A percentile compares a stretch with the other conserved stretches of the same genome.
phyloP scores from a whole-genome alignment of 1,284 basidiomycete species.

The Pisolithus thermaeus region DNA sequence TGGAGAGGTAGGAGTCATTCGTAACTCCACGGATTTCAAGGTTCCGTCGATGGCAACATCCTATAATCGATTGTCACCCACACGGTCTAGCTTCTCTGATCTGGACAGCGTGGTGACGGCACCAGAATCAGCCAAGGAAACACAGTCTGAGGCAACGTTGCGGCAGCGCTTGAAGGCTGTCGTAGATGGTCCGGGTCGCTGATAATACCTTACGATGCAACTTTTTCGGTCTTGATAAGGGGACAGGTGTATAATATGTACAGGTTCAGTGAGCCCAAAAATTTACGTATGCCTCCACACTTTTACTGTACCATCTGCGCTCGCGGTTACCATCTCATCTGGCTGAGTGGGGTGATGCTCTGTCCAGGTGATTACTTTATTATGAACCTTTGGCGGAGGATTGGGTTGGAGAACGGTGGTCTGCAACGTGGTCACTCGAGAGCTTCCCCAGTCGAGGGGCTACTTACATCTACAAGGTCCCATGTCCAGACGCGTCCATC shows the following conservation, averaged over 20 bases:
- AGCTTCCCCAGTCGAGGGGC: neutral
- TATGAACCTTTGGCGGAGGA: slow-evolving; percentile 69
- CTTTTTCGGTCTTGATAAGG: too few relatives aligned
- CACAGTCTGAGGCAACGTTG: slow-evolving; percentile 10
- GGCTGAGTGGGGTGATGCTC: slow-evolving; percentile 82
- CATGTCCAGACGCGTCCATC: slow-evolving; percentile 85
- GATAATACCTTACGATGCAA: too few relatives aligned
- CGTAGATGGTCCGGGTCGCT: slow-evolving; percentile 20
- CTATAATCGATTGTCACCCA: slow-evolving; percentile 18
- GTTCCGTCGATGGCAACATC: slow-evolving; percentile 23
- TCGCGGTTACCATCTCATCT: slow-evolving; percentile 81
- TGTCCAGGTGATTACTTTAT: slow-evolving; percentile 86
- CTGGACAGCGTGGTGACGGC: slow-evolving; percentile 27
- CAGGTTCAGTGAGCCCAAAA: neutral
- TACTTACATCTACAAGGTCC: slow-evolving; percentile 83
- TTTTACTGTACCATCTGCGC: slow-evolving; percentile 81
- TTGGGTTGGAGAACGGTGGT: slow-evolving; percentile 60
- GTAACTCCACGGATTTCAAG: slow-evolving; percentile 18
- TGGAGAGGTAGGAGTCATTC: slow-evolving; percentile 28
- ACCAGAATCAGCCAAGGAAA: slow-evolving; percentile 17
- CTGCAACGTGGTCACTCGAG: slow-evolving; percentile 32
- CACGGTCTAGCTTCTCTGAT: slow-evolving; percentile 25
- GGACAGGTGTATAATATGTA: slow-evolving; percentile 6
- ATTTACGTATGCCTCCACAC: slow-evolving; percentile 57
- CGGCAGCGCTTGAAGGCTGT: slow-evolving; percentile 28